Base-by-base conservation (phyloP, 805 yeast species). In the Wickerhamomyces sydowiorum region DNA sequence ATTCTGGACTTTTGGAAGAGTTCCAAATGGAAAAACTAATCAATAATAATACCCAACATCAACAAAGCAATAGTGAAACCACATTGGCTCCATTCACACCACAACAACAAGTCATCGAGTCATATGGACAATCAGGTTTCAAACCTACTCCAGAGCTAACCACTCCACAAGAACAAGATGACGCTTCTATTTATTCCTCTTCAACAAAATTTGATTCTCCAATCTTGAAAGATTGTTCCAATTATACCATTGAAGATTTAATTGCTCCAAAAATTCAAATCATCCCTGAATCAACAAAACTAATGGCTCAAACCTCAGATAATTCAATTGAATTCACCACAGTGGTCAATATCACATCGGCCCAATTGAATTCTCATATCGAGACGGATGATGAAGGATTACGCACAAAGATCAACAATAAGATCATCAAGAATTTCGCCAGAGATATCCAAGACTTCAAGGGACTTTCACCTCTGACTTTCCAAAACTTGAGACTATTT, bases 401-500 rank as follows among this genome's bases (percentile, higher is more conserved):
- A 20, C 18, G 23, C 13, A 19, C 14, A 4, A 20, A 32, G 15
- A 32, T 32, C 3, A 32, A 32, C 12, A 20, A 32, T 12, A 19
- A 20, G 15, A 32, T 32, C 7, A 32, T 32, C 9, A 18, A 20
- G 14, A 18, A 32, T 12, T 19, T 32, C 14, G 6, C 9, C 7
- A 7, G 7, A 3, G 6, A 32, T 3, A 19, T 32, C 9, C 9
- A 19, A 19, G 35, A 32, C 10, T 19, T 32, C 7, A 32, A 32
- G 20, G 23, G 23, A 3, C 5, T 36, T 2, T 14, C 13, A 9
- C 15, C 23, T 7, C 29, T 23, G 10, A 44, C 42, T 22, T 37
- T 58, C 29, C 66, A 65, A 2, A 49, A 52, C 7, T 49, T 63
- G 27, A 42, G 61, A 3, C 48, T 66, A 31, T 70, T 71, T 47